These are phyloP conservation scores for Ustilago vetiveriae DNA, from an alignment of 1,284 basidiomycete species.

Conservation along the genomic window DNA sequence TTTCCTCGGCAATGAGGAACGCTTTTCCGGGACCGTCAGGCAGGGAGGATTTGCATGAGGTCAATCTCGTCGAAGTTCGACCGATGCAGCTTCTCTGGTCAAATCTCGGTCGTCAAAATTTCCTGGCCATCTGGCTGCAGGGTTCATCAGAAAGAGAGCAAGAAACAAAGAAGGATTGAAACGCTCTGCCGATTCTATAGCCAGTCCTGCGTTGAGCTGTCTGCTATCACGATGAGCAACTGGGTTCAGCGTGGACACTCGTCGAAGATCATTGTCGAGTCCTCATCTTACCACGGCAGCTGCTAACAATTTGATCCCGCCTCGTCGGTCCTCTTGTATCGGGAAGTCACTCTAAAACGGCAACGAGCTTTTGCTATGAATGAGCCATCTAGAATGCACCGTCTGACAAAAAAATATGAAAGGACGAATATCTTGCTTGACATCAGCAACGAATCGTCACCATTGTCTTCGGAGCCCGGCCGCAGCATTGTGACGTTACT, in stretches of 20 bases:
- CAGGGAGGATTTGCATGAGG: slow-evolving; percentile 12
- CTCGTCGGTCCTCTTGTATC: no score
- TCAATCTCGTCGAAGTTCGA: slow-evolving; percentile 23
- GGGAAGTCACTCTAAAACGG: no score
- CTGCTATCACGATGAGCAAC: not conserved
- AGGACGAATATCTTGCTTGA: not conserved
- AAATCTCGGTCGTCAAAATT: not conserved
- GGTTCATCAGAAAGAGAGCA: not conserved
- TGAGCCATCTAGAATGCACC: no score
- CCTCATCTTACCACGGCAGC: no score
- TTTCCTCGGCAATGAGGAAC: not conserved
- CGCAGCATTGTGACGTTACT: slow-evolving; percentile 18
- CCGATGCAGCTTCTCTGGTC: slow-evolving; percentile 20
- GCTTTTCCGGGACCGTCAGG: slow-evolving; percentile 5
- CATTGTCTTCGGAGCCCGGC: not conserved
- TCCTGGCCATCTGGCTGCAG: not conserved
- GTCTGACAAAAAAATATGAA: not conserved
- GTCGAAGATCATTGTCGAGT: no score
- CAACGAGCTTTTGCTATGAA: no score
- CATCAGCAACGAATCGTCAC: not conserved
- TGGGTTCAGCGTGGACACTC: no score
- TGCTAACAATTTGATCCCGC: no score
- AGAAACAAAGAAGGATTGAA: not conserved
- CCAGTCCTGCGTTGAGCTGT: not conserved
- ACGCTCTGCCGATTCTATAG: not conserved